Conservation (phyloP, 176 grass and related monocot species). For the Oryza coarctata region DNA sequence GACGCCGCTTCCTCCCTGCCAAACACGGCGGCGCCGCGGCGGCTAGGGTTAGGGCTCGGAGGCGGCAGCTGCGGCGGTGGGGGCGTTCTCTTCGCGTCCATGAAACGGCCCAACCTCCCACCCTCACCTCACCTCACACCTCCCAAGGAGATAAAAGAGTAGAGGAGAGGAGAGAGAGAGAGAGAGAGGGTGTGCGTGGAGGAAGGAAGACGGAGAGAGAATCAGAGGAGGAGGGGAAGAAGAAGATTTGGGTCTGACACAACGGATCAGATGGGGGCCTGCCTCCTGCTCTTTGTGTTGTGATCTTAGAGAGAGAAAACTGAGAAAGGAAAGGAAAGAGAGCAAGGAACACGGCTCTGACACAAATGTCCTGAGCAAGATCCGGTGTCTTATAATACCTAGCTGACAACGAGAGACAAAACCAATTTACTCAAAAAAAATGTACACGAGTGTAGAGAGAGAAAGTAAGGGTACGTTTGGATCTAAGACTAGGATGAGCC, state of each 20-base stretch:
- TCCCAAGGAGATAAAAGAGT: background rate
- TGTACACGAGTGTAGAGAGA: background rate
- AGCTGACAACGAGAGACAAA: conserved; percentile 59
- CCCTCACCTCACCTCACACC: background rate
- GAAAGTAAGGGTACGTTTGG: no score
- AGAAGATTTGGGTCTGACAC: conserved; percentile 61
- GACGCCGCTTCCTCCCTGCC: background rate
- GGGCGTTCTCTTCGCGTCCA: conserved; percentile 36
- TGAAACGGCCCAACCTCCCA: conserved; percentile 26
- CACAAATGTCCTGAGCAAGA: conserved; percentile 64
- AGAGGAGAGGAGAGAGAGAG: conserved; percentile 19
- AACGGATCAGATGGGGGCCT: conserved; percentile 15
- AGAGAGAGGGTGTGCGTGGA: background rate
- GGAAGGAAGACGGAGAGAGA: background rate
- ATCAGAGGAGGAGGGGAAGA: background rate
- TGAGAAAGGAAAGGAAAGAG: background rate
- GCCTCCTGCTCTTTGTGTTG: no score
- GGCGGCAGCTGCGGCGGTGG: background rate
- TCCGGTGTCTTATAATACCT: conserved; percentile 61
- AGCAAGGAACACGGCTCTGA: conserved; percentile 61
- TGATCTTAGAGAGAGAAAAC: conserved; percentile 16
- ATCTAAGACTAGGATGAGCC: no score
- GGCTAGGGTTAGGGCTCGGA: conserved; percentile 63
- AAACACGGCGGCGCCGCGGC: background rate
- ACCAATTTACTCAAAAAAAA: background rate